Base-by-base conservation (phyloP, 208 protist genomes). In the Trypanosoma theileri region DNA sequence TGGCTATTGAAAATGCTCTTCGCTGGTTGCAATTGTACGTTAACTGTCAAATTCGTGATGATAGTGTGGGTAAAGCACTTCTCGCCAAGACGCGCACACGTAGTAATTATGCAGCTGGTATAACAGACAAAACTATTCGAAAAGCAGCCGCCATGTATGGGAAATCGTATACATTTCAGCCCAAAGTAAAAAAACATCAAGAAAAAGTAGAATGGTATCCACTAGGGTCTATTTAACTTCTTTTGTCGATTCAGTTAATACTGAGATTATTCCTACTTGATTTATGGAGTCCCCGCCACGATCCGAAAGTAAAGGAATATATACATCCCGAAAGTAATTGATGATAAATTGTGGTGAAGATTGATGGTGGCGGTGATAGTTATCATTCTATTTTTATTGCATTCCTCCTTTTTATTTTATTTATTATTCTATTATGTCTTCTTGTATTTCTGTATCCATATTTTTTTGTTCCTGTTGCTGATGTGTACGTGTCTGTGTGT, bases 1-100 rank as follows among this genome's bases (percentile, higher is more conserved):
- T 95, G 44, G 76, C 86, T 0, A 66, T 67, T 11, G 75, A 87
- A 19, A 79, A 81, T 57, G 82, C 85, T 4, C 40, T 87, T 11
- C 31, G 75, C 48, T 95, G 90, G 87, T 65, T 90, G 55, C 69
- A 73, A 1, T 62, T 95, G 19, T 95, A 95, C 57, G 63, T 81
- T 6, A 64, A 75, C 17, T 50, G 83, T 24, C 40, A 75, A 4
- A 68, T 95, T 19, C 71, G 77, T 11, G 90, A 95, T 64, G 83
- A 89, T 72, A 81, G 82, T 50, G 82, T 92, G 11, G 86, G 77
- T 46, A 84, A 79, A 54, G 70, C 79, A 12, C 69, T 95, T 10
- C 59, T 76, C 21, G 17, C 50, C 10, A 62, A 45, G n/a, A 64
- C 22, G 16, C 71, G 71, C 48, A 70, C 58, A 21, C 71, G 71